Evolutionary conservation across 2,329 filamentous ascomycete species (phyloP), one percentile per base, ranked within the genome.

Genomic region (Lasiodiplodia gonubiensis): DNA sequence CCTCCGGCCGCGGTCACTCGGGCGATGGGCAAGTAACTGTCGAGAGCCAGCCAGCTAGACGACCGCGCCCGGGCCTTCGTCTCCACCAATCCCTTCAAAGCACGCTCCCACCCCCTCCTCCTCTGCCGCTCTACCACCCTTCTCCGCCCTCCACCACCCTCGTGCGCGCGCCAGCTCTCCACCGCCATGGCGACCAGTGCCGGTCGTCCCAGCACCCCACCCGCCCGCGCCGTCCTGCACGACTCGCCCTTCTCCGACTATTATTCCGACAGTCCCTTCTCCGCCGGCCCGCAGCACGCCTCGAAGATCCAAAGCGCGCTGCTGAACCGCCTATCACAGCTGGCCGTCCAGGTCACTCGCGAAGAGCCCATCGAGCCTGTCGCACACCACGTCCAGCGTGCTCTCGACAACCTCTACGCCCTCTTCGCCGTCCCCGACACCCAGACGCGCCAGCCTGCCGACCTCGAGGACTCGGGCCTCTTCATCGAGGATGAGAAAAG

Each of bases 231-330:
- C 53, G 54, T 55, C 49, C 66, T 73, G 68, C 61, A 72, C 35
- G 74, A 78, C 65, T 80, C 79, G 57, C 79, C 79, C 2, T 80
- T 79, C 70, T 77, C 74, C 67, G 79, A 81, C 70, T 80, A 80
- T 70, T 79, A 79, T 72, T 79, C 77, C 63, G 77, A 79, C 64
- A 73, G 78, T 66, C 72, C 73, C 21, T 72, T 72, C 16, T 77
- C 74, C 4, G 61, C 71, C 35, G 30, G 39, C 59, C 21, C 59
- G 27, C 59, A 63, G 39, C 52, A 37, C 16, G 39, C 64, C 52
- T 46, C 52, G 25, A 66, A 66, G 52, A 57, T 30, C 37, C 42
- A 60, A 52, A 61, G 54, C 64, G 53, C 66, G 8, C 68, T 81
- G 48, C 71, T 81, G n/a, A 71, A 77, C 64, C 76, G 78, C 18